Conservation (phyloP, 2,329 filamentous ascomycete genomes). For the Alternaria tenuissima region DNA sequence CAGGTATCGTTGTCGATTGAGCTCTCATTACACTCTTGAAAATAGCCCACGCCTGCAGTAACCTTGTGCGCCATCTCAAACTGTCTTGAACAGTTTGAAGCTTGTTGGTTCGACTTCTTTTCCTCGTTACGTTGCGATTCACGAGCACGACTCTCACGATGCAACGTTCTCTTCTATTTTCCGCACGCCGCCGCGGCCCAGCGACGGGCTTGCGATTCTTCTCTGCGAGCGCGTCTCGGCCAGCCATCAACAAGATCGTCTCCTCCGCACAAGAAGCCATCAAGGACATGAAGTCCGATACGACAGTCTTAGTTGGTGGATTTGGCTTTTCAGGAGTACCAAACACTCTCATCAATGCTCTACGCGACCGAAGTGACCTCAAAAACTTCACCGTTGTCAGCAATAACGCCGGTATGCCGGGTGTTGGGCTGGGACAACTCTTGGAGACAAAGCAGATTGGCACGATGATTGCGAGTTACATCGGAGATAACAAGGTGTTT, state of each 20-base stretch:
- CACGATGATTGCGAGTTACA: constrained; percentile 76
- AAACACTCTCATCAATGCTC: constrained; percentile 51
- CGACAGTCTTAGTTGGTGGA: constrained; percentile 49
- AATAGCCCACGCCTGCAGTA: neutral
- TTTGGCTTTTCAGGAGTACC: constrained; percentile 52
- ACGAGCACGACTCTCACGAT: constrained; percentile 27
- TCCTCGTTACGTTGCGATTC: neutral
- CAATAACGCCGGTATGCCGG: constrained; percentile 79
- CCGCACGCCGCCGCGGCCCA: constrained; percentile 42
- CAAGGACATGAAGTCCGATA: constrained; percentile 50
- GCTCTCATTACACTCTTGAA: constrained; percentile 4
- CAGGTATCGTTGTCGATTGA: constrained; percentile 7
- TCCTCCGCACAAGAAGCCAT: constrained; percentile 50
- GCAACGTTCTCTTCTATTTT: constrained; percentile 47
- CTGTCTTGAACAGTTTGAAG: neutral
- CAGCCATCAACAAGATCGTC: constrained; percentile 51
- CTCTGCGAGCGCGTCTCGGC: constrained; percentile 41
- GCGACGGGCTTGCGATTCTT: constrained; percentile 44
- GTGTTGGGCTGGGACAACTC: constrained; percentile 73
- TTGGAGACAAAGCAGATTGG: constrained; percentile 74
- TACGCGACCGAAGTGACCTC: constrained; percentile 47
- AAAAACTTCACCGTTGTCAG: constrained; percentile 74
- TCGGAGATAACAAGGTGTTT: constrained; percentile 79
- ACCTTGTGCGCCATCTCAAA: neutral
- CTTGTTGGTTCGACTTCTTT: neutral